Base-by-base conservation (phyloP, 1,139 yeast genomes). In the Wickerhamiella pararugosa region DNA sequence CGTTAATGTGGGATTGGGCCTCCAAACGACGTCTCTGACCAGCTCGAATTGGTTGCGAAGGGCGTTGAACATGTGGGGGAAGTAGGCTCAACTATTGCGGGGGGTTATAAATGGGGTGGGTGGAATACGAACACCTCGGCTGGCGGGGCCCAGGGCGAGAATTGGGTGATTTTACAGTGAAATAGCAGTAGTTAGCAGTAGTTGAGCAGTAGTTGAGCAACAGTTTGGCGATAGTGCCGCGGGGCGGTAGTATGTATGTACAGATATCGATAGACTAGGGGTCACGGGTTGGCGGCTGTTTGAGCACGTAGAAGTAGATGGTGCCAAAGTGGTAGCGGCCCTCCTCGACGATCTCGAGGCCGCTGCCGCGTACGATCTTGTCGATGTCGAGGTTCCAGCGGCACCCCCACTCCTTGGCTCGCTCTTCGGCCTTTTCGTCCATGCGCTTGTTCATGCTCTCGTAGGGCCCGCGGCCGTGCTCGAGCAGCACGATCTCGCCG, bases 381-480 rank as follows among this genome's bases (percentile, higher is more conserved):
- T 86, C 93, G 51, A 90, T 83, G 56, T 90, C 97, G 49, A 90
- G 66, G 56, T 90, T 90, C 96, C 97, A 90, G 56, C 97, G 68
- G 62, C 98, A 90, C 3, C 96, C 97, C 97, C 97, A 90, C 8
- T 80, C 77, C 49, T 80, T 73, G 66, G 87, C 75, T 62, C 96
- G 78, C 51, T 75, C 73, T 44, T 76, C 86, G 6, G 95, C 87
- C 50, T 92, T 70, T 49, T 75, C 74, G 60, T 90, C 97, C 60
- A 90, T 67, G 47, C 81, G 76, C 36, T 76, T 72, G 60, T 92
- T 90, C 50, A 90, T 71, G 46, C 79, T 74, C 41, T 75, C 79
- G 66, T 79, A 83, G 1, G 75, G 69, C 45, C 95, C 82, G 54
- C 95, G 69, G 2, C 98, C 98, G 56, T 92, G 98, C 57, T 90